Base-by-base conservation (phyloP, 1,284 basidiomycete species). In the Heliocybe sulcata region DNA sequence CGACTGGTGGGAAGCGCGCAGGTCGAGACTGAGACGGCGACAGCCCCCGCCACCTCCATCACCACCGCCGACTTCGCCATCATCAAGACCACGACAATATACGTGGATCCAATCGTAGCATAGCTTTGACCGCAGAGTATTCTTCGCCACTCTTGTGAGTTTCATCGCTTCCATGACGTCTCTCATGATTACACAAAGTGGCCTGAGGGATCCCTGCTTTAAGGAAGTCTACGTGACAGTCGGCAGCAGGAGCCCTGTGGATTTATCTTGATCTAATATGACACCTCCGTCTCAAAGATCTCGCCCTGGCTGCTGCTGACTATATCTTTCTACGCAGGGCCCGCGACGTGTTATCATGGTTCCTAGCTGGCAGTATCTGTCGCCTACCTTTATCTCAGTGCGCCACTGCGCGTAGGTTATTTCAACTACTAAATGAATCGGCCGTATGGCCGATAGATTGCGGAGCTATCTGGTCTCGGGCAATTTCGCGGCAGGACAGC, bases 241-340 rank as follows among this genome's bases (percentile, higher is more conserved):
- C 60, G 65, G 61, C 66, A 60, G 71, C 74, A 69, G 75, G 69
- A 65, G 64, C 72, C 76, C 83, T 9, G 54, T 83, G 88, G 82
- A 67, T 68, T 58, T 67, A 76, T 76, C 88, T 90, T 90, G 87
- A 90, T 90, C 87, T 90, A 90, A 90, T 90, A 84, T 90, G 87
- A 90, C 25, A 29, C 8, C 23, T 26, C 4, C 78, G 67, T 45
- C 6, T 49, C 22, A 16, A 8, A n/a, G 47, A 31, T 31, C 47
- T 20, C 20, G 11, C 14, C 12, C 16, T 11, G 27, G 22, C 47
- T 29, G 6, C 22, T 25, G 47, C 47, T 49, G 47, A 49, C 20
- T 16, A 12, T 29, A 22, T 26, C 27, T 42, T 35, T 9, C 16
- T 16, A 9, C 33, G 33, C 33, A 9, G 9, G 33, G 33, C 16